Base-by-base conservation (phyloP, 192 early-diverging fungal species). In the Mortierella alpina region DNA sequence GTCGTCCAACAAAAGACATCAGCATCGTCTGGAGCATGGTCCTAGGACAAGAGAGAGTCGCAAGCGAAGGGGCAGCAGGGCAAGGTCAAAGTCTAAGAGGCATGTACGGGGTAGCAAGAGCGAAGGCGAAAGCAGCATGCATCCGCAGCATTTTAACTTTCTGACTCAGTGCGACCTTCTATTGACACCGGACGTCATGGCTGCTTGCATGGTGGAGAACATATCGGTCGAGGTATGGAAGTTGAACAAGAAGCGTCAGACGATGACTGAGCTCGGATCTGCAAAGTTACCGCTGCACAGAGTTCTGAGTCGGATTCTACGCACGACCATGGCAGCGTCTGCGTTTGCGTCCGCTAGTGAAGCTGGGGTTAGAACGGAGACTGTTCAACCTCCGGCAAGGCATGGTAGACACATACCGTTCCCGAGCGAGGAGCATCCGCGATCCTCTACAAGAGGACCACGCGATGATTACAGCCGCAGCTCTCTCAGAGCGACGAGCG, bases 141-240 rank as follows among this genome's bases (percentile, higher is more conserved):
- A 80, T 41, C 50, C 68, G 1, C 77, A 80, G 41, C 68, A 80
- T 31, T 80, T 80, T 49, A 80, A 80, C 55, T 80, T 80, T 18
- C 57, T 63, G 41, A 56, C 64, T 2, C 47, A 68, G 10, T 72
- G 65, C 22, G 70, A 67, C 17, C 46, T 80, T 10, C 64, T 66
- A 13, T 45, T 80, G 44, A 80, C 77, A 17, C 77, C 77, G 2
- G 77, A 80, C 41, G 64, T 70, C 13, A 80, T 80, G 77, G 77
- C 77, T 0, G 77, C 77, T 11, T 80, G 77, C 44, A 66, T 80
- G 69, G 59, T 80, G 2, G 77, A 80, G 54, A 80, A 80, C 44
- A 72, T 80, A 42, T 72, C 77, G 31, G 63, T 80, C 14, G 77
- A 80, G 77, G 65, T 80, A 1, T 80, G 77, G 77, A 80, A 80